Percentiles rank a stretch among this genome's conserved stretches.
Evolutionary conservation across 805 yeast species (phyloP).

Genomic region (Huiozyma sinensis): DNA sequence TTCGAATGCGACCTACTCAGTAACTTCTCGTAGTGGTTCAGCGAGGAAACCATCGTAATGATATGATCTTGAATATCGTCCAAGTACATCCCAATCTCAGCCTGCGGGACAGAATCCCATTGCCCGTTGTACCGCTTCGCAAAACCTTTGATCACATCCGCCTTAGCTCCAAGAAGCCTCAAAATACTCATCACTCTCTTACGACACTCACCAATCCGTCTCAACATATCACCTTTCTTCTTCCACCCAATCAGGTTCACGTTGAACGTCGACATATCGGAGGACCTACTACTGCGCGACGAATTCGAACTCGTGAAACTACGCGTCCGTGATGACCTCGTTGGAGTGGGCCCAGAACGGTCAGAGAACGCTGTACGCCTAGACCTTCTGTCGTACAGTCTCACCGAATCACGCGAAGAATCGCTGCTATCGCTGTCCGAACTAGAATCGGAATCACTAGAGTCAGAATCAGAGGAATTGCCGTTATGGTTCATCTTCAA

Average conservation of each 20-base stretch:
- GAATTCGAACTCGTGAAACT: constrained; percentile 11
- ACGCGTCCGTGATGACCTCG: constrained; percentile 11
- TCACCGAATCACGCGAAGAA: constrained; percentile 9
- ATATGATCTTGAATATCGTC: constrained; percentile 98
- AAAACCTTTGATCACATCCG: constrained; percentile 95
- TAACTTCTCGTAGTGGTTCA: constrained; percentile 89
- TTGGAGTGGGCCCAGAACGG: constrained; percentile 1
- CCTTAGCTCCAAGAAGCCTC: constrained; percentile 79
- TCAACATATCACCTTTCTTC: constrained; percentile 86
- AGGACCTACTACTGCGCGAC: constrained; percentile 18
- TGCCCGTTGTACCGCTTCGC: constrained; percentile 83
- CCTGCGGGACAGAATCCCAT: constrained; percentile 67
- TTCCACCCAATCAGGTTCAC: constrained; percentile 61
- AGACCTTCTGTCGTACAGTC: neutral
- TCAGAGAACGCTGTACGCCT: constrained; percentile 1
- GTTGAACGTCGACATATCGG: constrained; percentile 29
- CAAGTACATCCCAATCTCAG: constrained; percentile 86
- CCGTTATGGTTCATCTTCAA: constrained; percentile 73
- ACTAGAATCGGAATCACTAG: constrained; percentile 12
- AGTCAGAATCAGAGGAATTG: constrained; percentile 31
- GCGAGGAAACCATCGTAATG: constrained; percentile 90
- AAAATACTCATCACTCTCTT: constrained; percentile 86
- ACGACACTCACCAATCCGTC: constrained; percentile 91
- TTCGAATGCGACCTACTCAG: constrained; percentile 93
- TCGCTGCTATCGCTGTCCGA: constrained; percentile 1